Percentiles rank a stretch among this genome's conserved stretches.
Conservation (phyloP, 805 yeast genomes). For the Starmerella etchellsii region DNA sequence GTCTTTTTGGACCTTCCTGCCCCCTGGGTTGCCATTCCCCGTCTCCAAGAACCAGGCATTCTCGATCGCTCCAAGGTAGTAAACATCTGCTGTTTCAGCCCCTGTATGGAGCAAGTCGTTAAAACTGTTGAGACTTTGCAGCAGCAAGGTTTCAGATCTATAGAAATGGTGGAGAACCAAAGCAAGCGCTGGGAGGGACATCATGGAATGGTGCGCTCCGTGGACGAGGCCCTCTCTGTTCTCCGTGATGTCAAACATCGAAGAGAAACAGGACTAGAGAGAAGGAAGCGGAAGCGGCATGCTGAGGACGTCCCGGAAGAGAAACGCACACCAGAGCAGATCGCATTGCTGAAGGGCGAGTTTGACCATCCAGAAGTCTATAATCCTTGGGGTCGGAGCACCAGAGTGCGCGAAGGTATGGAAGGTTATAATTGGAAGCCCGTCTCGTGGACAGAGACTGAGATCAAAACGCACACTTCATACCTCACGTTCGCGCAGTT, state of each 20-base stretch:
- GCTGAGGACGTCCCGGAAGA: conserved; percentile 14
- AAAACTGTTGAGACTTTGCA: conserved; percentile 68
- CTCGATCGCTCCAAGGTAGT: conserved; percentile 31
- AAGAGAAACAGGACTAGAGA: conserved; percentile 37
- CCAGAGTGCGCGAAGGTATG: conserved; percentile 79
- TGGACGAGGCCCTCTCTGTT: conserved; percentile 69
- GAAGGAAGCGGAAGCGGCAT: conserved; percentile 22
- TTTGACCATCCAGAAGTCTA: conserved; percentile 26
- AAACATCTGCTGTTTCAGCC: conserved; percentile 87
- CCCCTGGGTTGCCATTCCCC: conserved; percentile 92
- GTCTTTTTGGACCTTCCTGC: conserved; percentile 88
- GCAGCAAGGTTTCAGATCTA: conserved; percentile 64
- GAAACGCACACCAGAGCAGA: conserved; percentile 19
- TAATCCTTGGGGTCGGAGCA: conserved; percentile 90
- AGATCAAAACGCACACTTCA: conserved; percentile 86
- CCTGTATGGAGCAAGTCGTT: conserved; percentile 94
- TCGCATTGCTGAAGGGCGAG: conserved; percentile 13
- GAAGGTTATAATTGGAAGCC: conserved; percentile 63
- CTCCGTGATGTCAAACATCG: conserved; percentile 67
- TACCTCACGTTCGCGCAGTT: conserved; percentile 76
- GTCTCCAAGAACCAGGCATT: conserved; percentile 32
- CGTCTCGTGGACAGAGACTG: conserved; percentile 73
- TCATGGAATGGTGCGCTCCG: conserved; percentile 69
- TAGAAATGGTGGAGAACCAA: conserved; percentile 86
- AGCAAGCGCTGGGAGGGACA: conserved; percentile 82